A percentile compares a stretch with the other conserved stretches of the same genome.
These are phyloP conservation scores for Coemansia sp. DNA, from an alignment of 192 early-diverging fungal genomes.

Conservation along the genomic window DNA sequence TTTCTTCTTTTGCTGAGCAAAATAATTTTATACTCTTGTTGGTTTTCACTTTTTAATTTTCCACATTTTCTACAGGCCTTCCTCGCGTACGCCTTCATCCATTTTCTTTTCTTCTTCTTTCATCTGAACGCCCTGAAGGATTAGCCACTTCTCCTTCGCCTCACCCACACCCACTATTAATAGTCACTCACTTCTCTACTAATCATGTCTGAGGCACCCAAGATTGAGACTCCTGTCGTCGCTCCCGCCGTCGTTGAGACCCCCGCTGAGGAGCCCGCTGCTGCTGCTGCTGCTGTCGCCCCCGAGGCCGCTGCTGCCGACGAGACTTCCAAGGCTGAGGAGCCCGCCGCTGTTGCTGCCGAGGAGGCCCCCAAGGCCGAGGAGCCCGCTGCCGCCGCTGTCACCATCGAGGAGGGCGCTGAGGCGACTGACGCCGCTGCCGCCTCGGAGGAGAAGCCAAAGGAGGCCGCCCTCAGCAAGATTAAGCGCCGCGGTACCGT, in stretches of 20 bases:
- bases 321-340: conserved; percentile 6
- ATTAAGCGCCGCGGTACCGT: conserved; percentile 50
- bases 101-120: not conserved
- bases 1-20: conserved; percentile 46
- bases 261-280: conserved; percentile 13
- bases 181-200: conserved; percentile 9
- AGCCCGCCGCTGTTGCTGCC: conserved; percentile 10
- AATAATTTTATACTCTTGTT: conserved; percentile 41
- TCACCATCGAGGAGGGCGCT: conserved; percentile 12
- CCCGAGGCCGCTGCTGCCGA: conserved; percentile 3
- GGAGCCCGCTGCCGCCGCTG: conserved; percentile 13
- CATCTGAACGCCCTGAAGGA: conserved; percentile 1
- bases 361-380: conserved; percentile 13
- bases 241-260: conserved; percentile 11
- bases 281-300: conserved; percentile 12
- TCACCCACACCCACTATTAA: conserved; percentile 13
- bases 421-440: conserved; percentile 8
- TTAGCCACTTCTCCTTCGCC: not conserved
- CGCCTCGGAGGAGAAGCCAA: conserved; percentile 16
- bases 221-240: conserved; percentile 3
- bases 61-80: conserved; percentile 3
- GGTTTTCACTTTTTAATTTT: conserved; percentile 8
- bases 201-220: conserved; percentile 18
- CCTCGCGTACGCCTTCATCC: conserved; percentile 7
- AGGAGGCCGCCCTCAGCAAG: conserved; percentile 28